Conservation (phyloP, 2,329 filamentous ascomycete genomes). For the Fusarium camptoceras region DNA sequence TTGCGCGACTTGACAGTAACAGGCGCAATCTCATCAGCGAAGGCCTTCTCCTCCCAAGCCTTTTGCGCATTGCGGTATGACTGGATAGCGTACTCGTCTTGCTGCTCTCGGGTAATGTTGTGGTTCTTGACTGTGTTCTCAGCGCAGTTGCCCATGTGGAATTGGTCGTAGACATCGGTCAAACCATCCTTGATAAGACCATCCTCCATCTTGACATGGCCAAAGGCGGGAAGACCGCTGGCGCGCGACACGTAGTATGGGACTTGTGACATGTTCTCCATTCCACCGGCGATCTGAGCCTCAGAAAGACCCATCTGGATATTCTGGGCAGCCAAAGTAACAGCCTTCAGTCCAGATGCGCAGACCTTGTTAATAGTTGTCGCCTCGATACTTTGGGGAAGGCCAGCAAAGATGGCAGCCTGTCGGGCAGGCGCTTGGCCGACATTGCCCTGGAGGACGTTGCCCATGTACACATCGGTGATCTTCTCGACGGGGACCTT, state of each 20-base stretch:
- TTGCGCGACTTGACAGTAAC: constrained; percentile 88
- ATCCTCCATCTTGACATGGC: constrained; percentile 88
- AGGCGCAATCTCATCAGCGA: constrained; percentile 89
- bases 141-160: constrained; percentile 98
- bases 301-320: constrained; percentile 92
- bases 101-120: constrained; percentile 81
- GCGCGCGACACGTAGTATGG: constrained; percentile 90
- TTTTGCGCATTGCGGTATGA: constrained; percentile 91
- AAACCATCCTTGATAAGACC: constrained; percentile 94
- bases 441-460: constrained; percentile 84
- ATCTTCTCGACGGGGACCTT: constrained; percentile 83
- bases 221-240: constrained; percentile 86
- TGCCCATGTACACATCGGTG: constrained; percentile 96
- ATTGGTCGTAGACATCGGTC: constrained; percentile 95
- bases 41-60: constrained; percentile 85
- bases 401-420: constrained; percentile 87
- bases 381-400: constrained; percentile 84
- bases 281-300: constrained; percentile 91
- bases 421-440: constrained; percentile 95
- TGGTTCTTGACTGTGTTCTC: constrained; percentile 94
- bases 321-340: constrained; percentile 89
- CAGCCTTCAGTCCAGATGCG: constrained; percentile 92
- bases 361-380: constrained; percentile 99
- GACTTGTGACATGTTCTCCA: constrained; percentile 97
- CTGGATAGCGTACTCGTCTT: constrained; percentile 90